A percentile compares a stretch with the other conserved stretches of the same genome.
These are phyloP conservation scores for Ogataea haglerorum DNA, from an alignment of 805 yeast species.

Conservation along the genomic window DNA sequence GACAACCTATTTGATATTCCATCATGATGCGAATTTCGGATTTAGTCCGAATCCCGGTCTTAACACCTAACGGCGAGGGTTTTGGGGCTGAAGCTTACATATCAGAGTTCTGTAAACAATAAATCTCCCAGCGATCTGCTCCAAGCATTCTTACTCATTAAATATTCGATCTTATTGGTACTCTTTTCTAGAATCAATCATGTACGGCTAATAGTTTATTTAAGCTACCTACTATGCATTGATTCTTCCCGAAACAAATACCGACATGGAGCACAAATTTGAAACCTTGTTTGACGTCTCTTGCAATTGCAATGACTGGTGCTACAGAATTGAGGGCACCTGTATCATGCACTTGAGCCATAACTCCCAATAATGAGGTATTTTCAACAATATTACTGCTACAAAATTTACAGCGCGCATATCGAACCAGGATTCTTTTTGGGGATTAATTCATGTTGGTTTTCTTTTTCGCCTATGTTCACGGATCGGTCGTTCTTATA, in stretches of 20 bases:
- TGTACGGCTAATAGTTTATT: not conserved
- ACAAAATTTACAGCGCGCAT: too few relatives aligned
- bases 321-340: not conserved
- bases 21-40: not conserved
- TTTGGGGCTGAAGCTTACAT: not conserved
- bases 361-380: too few relatives aligned
- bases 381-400: too few relatives aligned
- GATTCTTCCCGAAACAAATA: not conserved
- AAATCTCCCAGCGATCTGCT: not conserved
- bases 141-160: not conserved
- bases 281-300: not conserved
- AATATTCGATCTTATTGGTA: not conserved
- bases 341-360: too few relatives aligned
- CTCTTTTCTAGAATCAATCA: not conserved
- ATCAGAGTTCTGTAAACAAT: not conserved
- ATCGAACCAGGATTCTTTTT: too few relatives aligned
- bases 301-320: not conserved
- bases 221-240: not conserved
- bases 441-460: too few relatives aligned
- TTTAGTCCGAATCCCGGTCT: not conserved
- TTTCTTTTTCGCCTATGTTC: too few relatives aligned
- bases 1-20: not conserved
- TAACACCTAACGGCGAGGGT: not conserved
- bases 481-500: too few relatives aligned
- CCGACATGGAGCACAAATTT: not conserved